Conservation (phyloP, 176 grass and related monocot species). For the Melocanna baccifera region DNA sequence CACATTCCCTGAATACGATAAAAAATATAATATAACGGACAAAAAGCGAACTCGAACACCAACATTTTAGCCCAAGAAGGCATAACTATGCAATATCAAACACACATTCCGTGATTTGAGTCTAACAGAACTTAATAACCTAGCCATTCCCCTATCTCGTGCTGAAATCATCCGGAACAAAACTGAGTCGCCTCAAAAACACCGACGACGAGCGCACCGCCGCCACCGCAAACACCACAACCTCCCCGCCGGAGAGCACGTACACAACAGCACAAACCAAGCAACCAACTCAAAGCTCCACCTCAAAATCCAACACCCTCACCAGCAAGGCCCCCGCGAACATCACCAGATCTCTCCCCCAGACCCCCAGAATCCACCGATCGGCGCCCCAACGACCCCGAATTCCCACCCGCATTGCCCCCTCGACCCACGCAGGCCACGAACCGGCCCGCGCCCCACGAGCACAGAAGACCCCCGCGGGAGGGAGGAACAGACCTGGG, state of each 20-base stretch:
- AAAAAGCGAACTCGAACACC: neutral
- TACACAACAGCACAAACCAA: neutral
- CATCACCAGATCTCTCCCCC: constrained; percentile 12
- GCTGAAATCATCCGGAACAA: neutral
- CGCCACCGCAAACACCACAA: neutral
- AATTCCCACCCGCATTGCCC: constrained; percentile 24
- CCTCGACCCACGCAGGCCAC: neutral
- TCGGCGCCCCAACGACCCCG: neutral
- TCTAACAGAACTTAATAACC: neutral
- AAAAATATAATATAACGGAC: neutral
- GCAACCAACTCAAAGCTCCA: neutral
- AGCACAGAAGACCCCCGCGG: neutral
- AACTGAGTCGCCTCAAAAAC: neutral
- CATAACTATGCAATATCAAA: neutral
- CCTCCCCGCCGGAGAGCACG: neutral
- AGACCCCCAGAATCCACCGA: neutral
- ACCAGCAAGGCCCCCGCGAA: neutral
- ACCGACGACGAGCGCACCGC: neutral
- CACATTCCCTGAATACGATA: neutral
- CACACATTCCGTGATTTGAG: neutral
- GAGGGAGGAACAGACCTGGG: neutral
- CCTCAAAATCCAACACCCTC: neutral
- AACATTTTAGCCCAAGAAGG: neutral
- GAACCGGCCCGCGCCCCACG: neutral
- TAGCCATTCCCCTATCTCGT: neutral